Evolutionary conservation across 2,329 filamentous ascomycete species (phyloP), one percentile per base, ranked within the genome.

Genomic region (Calonectria multiphialidica): DNA sequence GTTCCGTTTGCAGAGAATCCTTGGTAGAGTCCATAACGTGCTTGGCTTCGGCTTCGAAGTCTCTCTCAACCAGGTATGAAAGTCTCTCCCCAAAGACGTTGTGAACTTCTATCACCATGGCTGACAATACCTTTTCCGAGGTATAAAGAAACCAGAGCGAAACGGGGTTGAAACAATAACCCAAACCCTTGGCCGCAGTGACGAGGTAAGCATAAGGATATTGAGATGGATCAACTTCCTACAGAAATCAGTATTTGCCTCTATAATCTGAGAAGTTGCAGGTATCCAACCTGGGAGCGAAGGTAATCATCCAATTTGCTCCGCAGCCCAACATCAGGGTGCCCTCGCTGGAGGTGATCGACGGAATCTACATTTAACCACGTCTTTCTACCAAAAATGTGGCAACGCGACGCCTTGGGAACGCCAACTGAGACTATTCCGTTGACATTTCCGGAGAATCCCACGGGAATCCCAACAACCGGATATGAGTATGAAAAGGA

Each of bases 131-230:
- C 70, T 88, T 88, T 10, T 89, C 82, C 0, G 82, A 75, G 15
- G 91, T 88, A 80, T 96, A 95, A 2, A 96, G 87, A 75, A 95
- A 95, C 93, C 93, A 96, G 77, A 95, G 94, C 0, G 93, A 95
- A 3, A 93, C 92, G 0, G 93, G 93, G 76, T 95, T 95, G 83
- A 94, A 95, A 25, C 90, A 89, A 79, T 93, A 94, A 3, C 92
- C 91, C 7, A 94, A 81, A 72, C 95, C 93, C 35, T 88, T 88
- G 6, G 93, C 90, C 4, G 93, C 92, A 2, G 94, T 95, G 25
- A 94, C 86, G 5, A 96, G 85, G 76, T 95, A 95, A 0, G 91
- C 93, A 77, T 92, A 87, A 13, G 91, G 90, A 83, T 93, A 95
- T 55, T 87, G 84, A 2, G 86, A 79, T 62, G 90, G 89, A 70